A percentile compares a stretch with the other conserved stretches of the same genome.
Evolutionary conservation across 371 early-diverging fungal genomes (phyloP).

Genomic region (Mucor lusitanicus): DNA sequence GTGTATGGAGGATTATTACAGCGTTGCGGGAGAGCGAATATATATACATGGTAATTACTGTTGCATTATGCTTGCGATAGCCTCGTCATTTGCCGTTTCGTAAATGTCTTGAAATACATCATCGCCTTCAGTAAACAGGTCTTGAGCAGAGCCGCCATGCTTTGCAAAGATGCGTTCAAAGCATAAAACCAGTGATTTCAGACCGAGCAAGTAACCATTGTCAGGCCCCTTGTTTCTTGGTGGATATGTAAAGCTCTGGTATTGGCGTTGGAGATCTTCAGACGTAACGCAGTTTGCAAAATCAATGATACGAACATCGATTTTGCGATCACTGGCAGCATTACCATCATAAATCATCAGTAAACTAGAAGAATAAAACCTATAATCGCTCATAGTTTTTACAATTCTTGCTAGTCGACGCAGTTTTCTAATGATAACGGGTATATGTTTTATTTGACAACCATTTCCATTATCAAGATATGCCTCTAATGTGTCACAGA

Average conservation of each 20-base stretch:
- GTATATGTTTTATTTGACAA: slow-evolving; percentile 79
- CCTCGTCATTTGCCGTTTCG: slow-evolving; percentile 26
- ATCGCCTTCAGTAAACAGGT: slow-evolving; percentile 26
- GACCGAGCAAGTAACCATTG: slow-evolving; percentile 74
- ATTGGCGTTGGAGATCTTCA: slow-evolving; percentile 31
- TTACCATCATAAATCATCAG: slow-evolving; percentile 59
- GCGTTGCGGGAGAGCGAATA: background rate
- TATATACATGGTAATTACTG: background rate
- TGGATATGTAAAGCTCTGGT: slow-evolving; percentile 54
- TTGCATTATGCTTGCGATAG: slow-evolving; percentile 3
- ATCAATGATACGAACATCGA: slow-evolving; percentile 92
- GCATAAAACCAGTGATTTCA: slow-evolving; percentile 65
- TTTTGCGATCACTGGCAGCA: slow-evolving; percentile 29
- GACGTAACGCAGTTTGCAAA: slow-evolving; percentile 81
- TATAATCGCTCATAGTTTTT: slow-evolving; percentile 69
- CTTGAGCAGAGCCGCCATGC: slow-evolving; percentile 41
- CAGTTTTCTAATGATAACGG: slow-evolving; percentile 74
- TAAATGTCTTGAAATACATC: slow-evolving; percentile 38
- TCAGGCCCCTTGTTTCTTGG: slow-evolving; percentile 73
- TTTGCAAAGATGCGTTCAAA: slow-evolving; percentile 65
- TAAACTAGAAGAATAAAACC: slow-evolving; percentile 91
- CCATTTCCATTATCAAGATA: slow-evolving; percentile 83
- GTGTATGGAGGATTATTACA: background rate
- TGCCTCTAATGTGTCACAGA: slow-evolving; percentile 76
- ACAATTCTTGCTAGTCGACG: slow-evolving; percentile 72